Conservation (phyloP, 1,139 yeast species). For the Scheffersomyces quercinus region DNA sequence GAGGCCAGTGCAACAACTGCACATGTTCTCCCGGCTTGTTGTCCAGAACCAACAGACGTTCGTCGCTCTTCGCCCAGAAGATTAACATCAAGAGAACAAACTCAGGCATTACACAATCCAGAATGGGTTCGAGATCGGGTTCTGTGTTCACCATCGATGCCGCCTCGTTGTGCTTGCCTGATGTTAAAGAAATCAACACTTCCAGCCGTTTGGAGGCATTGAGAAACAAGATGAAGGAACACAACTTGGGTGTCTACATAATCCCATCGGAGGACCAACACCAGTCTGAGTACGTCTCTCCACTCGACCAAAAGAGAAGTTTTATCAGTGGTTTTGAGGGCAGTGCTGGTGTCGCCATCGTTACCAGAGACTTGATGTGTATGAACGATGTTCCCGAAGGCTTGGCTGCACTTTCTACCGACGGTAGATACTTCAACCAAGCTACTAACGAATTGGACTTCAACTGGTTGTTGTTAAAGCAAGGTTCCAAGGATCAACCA, state of each 20-base stretch:
- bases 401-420: constrained; percentile 83
- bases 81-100: constrained; percentile 37
- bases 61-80: constrained; percentile 52
- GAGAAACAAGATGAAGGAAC: constrained; percentile 63
- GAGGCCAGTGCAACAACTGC: constrained; percentile 67
- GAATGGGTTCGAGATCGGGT: constrained; percentile 40
- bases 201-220: constrained; percentile 59
- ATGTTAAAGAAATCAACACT: constrained; percentile 50
- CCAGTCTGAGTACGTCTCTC: constrained; percentile 84
- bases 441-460: constrained; percentile 85
- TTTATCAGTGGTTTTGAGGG: constrained; percentile 92
- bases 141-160: constrained; percentile 53
- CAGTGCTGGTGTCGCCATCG: constrained; percentile 89
- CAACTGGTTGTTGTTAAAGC: constrained; percentile 84
- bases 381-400: constrained; percentile 61
- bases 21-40: constrained; percentile 81
- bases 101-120: constrained; percentile 22
- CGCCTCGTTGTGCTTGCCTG: constrained; percentile 45
- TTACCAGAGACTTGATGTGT: constrained; percentile 69
- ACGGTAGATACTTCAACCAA: constrained; percentile 92
- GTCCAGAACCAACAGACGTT: constrained; percentile 61
- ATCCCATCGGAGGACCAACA: constrained; percentile 94
- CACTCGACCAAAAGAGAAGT: constrained; percentile 78
- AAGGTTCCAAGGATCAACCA: constrained; percentile 71
- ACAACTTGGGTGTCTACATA: constrained; percentile 73